Evolutionary conservation across 192 early-diverging fungal species (phyloP).

Genomic region (Mortierella hygrophila): DNA sequence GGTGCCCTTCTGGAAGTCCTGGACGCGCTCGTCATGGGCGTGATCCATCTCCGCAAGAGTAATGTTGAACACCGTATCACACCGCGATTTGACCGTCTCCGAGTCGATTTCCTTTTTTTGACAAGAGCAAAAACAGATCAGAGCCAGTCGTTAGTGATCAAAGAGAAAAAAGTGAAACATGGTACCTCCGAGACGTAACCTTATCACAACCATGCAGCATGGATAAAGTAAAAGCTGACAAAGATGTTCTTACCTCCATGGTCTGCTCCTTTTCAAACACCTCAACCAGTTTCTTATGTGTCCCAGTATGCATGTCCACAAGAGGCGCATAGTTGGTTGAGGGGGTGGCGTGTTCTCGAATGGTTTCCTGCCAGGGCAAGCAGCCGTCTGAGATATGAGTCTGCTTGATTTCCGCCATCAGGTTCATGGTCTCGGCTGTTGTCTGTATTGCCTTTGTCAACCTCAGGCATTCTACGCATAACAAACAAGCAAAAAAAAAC

Average conservation of each 20-base stretch:
- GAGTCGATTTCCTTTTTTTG: constrained; percentile 47
- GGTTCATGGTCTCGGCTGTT: constrained; percentile 55
- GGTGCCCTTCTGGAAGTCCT: constrained; percentile 55
- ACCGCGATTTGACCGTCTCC: constrained; percentile 59
- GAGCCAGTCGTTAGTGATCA: not conserved
- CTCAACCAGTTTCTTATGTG: constrained; percentile 57
- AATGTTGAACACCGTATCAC: constrained; percentile 62
- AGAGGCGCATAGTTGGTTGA: constrained; percentile 44
- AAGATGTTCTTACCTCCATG: constrained; percentile 17
- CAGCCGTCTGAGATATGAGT: constrained; percentile 47
- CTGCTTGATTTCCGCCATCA: constrained; percentile 55
- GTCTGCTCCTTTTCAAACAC: constrained; percentile 52
- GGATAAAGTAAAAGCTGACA: not conserved
- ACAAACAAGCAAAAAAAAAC: not conserved
- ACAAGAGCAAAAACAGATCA: not conserved
- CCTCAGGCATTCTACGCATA: constrained; percentile 41
- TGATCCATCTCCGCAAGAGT: constrained; percentile 60
- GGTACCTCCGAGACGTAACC: not conserved
- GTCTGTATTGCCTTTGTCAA: constrained; percentile 60
- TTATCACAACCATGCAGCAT: not conserved
- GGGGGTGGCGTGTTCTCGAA: constrained; percentile 53
- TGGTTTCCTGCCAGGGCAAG: constrained; percentile 49
- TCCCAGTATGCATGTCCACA: constrained; percentile 58
- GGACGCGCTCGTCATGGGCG: constrained; percentile 58
- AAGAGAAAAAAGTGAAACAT: not conserved